Evolutionary conservation across 306 rosid genomes (phyloP).

Genomic region (Sophora flavescens): DNA sequence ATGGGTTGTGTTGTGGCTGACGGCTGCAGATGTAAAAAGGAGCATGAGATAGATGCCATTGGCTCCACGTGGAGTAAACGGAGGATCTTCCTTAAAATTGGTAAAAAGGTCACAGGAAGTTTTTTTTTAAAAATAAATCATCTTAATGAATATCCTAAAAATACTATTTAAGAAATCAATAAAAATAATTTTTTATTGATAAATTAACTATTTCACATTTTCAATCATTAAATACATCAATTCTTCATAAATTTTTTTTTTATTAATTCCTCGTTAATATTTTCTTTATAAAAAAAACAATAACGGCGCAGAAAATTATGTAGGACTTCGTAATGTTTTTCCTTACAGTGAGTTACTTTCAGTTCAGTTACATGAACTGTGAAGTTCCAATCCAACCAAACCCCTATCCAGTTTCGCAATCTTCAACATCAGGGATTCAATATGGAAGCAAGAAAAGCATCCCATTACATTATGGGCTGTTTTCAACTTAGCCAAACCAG

Average conservation of each 20-base stretch:
- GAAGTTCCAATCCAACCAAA: neutral
- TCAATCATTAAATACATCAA: no score
- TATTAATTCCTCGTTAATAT: no score
- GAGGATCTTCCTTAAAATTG: constrained; percentile 56
- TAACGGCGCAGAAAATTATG: no score
- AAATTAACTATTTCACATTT: no score
- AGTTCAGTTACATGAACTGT: neutral
- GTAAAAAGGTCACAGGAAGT: constrained; percentile 45
- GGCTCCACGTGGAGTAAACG: constrained; percentile 53
- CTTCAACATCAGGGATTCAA: neutral
- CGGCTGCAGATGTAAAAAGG: constrained; percentile 16
- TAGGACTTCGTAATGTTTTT: neutral
- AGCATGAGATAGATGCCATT: constrained; percentile 14
- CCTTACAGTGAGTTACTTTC: neutral
- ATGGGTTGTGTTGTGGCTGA: constrained; percentile 21
- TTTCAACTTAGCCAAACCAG: constrained; percentile 16
- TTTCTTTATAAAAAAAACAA: no score
- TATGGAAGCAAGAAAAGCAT: neutral
- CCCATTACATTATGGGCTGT: neutral
- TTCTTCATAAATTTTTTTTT: no score
- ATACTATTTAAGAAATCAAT: no score
- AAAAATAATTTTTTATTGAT: no score
- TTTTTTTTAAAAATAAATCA: no score
- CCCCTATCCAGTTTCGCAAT: neutral
- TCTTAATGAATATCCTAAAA: no score